Base-by-base conservation (phyloP, 257 asterid species). In the Lycium barbarum region DNA sequence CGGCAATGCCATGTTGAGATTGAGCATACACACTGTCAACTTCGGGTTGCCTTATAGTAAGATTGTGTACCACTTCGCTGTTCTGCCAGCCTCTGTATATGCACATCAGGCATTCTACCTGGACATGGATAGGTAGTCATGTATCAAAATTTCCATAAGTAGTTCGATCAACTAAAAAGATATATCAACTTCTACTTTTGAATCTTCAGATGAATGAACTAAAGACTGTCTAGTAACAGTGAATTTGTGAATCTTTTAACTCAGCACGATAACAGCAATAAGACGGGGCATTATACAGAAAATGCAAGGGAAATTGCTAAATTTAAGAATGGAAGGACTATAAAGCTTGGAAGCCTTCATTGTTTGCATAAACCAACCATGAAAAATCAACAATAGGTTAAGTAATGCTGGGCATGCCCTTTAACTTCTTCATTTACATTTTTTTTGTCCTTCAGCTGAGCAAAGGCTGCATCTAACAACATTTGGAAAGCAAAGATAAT, bases 81-180 rank as follows among this genome's bases (percentile, higher is more conserved):
- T 79, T 93, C 97, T 2, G 93, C 97, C 89, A 96, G 87, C 99
- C 93, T 94, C 85, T 58, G 88, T 88, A 92, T 91, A 87, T 96
- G 95, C 2, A 94, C 96, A 88, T 94, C 98, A 84, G 99, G 98
- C 45, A 95, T 98, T 96, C 99, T 94, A 84, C 98, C 99, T 94
- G 92, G 89, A 72, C 62, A 83, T 66, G n/a, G 79, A 79, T n/a
- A 85, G 7, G 70, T 8, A 84, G 59, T 26, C 33, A 26, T 15
- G 61, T 18, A 68, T 70, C 6, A 35, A 49, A 43, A 47, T 80
- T 49, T 35, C 22, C 7, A 1, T 62, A 73, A 57, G 33, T 9
- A 18, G 10, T 81, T 43, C 55, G 22, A 58, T 80, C 15, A 81
- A 81, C 73, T 62, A 12, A 22, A 81, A 5, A 13, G 1, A 13